Evolutionary conservation across 2,329 filamentous ascomycete species (phyloP).

Genomic region (Ceratocystis variospora): DNA sequence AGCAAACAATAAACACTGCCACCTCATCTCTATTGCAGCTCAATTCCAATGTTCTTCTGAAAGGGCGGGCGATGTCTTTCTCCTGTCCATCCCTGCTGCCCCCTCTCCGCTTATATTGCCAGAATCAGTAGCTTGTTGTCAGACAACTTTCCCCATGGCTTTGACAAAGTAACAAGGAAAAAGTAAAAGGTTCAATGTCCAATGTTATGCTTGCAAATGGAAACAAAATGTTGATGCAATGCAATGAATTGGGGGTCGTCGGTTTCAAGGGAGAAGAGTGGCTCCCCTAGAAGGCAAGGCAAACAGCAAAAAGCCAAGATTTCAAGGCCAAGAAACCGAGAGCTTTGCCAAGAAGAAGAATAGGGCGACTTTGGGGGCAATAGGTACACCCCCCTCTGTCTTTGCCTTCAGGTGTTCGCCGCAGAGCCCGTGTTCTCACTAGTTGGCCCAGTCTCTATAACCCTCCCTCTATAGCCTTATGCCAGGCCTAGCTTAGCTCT

Average conservation of each 20-base stretch:
- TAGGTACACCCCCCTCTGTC: too few relatives aligned
- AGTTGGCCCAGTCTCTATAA: too few relatives aligned
- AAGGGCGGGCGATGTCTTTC: background rate
- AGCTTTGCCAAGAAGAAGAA: too few relatives aligned
- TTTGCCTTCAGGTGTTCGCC: too few relatives aligned
- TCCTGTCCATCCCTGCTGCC: background rate
- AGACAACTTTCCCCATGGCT: background rate
- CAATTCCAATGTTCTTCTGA: too few relatives aligned
- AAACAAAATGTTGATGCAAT: constrained; percentile 2
- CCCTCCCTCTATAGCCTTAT: too few relatives aligned
- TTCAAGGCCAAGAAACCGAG: background rate
- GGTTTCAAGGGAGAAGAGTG: background rate
- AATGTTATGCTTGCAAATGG: background rate
- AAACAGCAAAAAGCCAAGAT: background rate
- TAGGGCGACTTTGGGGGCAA: too few relatives aligned
- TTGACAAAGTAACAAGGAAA: background rate
- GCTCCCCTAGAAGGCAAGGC: background rate
- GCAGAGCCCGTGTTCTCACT: too few relatives aligned
- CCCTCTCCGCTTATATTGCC: background rate
- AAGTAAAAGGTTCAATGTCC: background rate
- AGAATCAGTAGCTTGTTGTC: background rate
- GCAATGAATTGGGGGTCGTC: background rate
- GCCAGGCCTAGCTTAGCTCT: too few relatives aligned
- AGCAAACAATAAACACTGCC: background rate
- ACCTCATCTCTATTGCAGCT: too few relatives aligned